These are phyloP conservation scores for Trametes punicea DNA, from an alignment of 768 basidiomycete species.

Conservation along the genomic window DNA sequence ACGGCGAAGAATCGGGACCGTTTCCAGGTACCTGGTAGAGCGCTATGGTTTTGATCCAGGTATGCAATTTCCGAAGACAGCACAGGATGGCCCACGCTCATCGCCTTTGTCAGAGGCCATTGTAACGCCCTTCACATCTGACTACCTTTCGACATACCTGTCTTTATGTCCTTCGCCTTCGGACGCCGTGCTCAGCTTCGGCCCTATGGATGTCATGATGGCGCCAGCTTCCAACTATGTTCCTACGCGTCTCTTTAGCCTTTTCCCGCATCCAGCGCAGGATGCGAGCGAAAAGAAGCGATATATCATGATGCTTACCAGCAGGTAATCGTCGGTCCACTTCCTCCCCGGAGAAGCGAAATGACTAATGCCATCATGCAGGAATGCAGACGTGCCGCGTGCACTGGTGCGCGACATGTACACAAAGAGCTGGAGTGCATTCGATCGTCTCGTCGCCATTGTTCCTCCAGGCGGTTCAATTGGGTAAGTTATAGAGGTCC, in stretches of 20 bases:
- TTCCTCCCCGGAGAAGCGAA: too few relatives aligned
- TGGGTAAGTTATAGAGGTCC: slow-evolving; percentile 48
- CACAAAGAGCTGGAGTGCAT: slow-evolving; percentile 90
- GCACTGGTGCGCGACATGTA: slow-evolving; percentile 88
- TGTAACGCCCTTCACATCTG: slow-evolving; percentile 73
- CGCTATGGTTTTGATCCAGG: slow-evolving; percentile 80
- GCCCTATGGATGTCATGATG: slow-evolving; percentile 76
- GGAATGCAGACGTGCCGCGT: slow-evolving; percentile 83
- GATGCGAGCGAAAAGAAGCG: slow-evolving; percentile 68
- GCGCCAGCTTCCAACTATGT: slow-evolving; percentile 72
- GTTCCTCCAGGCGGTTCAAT: slow-evolving; percentile 90
- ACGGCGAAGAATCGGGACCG: slow-evolving; percentile 57
- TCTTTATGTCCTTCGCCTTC: slow-evolving; percentile 68
- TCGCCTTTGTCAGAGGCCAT: slow-evolving; percentile 50
- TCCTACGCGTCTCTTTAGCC: slow-evolving; percentile 69
- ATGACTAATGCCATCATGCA: slow-evolving; percentile 23
- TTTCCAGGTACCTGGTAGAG: slow-evolving; percentile 74
- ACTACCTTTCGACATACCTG: slow-evolving; percentile 73
- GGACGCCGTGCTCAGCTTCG: slow-evolving; percentile 77
- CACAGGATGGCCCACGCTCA: neutral
- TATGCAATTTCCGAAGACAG: slow-evolving; percentile 26
- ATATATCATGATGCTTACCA: slow-evolving; percentile 69
- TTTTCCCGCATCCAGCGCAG: slow-evolving; percentile 82
- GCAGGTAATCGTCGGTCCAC: slow-evolving; percentile 45
- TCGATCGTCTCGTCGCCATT: slow-evolving; percentile 83